Base-by-base conservation (phyloP, 1,284 basidiomycete species). In the Meira miltonrushii region DNA sequence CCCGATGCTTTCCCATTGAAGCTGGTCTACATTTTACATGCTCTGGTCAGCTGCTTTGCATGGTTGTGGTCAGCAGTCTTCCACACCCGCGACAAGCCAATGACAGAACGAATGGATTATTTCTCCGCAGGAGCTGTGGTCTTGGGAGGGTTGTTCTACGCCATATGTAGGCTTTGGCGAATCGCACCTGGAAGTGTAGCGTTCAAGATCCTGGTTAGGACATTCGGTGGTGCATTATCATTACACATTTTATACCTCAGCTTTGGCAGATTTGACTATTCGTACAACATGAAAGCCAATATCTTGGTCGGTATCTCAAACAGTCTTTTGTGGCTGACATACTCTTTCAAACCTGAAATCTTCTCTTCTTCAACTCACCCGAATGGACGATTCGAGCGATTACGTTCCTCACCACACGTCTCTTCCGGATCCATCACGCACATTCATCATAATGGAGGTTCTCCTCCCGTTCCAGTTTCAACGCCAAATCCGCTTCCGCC, bases 61-160 rank as follows among this genome's bases (percentile, higher is more conserved):
- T 98, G 94, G 95, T 73, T 90, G 28, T 95, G 91, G 90, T 91
- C 88, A 7, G 80, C 87, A 0, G 83, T 97, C 11, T 98, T 98
- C 74, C 95, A 99, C 77, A 89, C 88, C 0, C 82, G 95, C 82
- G 94, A 97, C 80, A 83, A 86, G 17, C 85, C 87, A 1, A 78
- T 81, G 44, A 98, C 94, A 1, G 95, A 99, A 79, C 89, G 87
- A 65, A 71, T 93, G 68, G 94, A 98, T 78, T 98, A 98, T 79
- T 96, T 97, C 77, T 90, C 89, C 6, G 95, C 95, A 1, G 92
- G 88, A 0, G 80, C 89, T 23, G 87, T 74, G 46, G 74, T 79
- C 54, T 63, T 81, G 86, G 88, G 88, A 75, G 87, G 88, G 64
- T 80, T 95, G 49, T 92, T 92, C 75, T 80, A 78, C 37, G 75